phyloP scores from a whole-genome alignment of 2,329 filamentous ascomycete genomes.

The Claviceps purpurea region DNA sequence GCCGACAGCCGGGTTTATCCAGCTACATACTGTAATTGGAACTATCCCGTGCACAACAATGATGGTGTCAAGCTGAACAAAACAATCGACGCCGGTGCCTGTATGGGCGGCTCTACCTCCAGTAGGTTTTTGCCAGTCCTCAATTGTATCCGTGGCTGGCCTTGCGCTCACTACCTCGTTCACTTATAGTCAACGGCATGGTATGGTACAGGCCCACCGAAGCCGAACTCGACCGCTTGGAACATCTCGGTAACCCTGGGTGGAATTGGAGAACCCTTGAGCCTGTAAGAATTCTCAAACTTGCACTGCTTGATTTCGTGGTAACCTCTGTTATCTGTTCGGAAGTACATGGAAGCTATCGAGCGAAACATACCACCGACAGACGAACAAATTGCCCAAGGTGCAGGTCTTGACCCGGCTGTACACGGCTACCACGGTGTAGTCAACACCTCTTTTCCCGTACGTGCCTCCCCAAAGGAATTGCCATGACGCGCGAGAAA shows the following conservation, averaged over 20 bases:
- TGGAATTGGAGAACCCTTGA: conserved; percentile 23
- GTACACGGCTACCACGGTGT: conserved; percentile 12
- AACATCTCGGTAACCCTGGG: conserved; percentile 11
- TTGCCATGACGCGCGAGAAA: background rate
- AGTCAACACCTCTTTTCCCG: conserved; percentile 13
- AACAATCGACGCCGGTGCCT: conserved; percentile 11
- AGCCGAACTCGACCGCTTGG: conserved; percentile 12
- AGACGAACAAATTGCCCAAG: conserved; percentile 9
- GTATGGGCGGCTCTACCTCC: conserved; percentile 14
- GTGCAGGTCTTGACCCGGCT: conserved; percentile 15
- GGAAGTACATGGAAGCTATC: conserved; percentile 8
- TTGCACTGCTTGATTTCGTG: background rate
- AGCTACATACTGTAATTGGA: conserved; percentile 10
- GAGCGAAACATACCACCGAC: conserved; percentile 12
- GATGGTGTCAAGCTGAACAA: conserved; percentile 7
- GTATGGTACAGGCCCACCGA: conserved; percentile 12
- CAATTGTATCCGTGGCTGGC: background rate
- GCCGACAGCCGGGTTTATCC: conserved; percentile 8
- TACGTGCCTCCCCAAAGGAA: background rate
- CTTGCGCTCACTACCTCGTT: background rate
- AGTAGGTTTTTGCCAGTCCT: conserved; percentile 6
- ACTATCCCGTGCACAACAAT: conserved; percentile 10
- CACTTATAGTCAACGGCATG: conserved; percentile 12
- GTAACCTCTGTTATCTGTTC: background rate
- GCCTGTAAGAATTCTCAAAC: conserved; percentile 5